Evolutionary conservation across 495 filamentous ascomycete species (phyloP), one percentile per base, ranked within the genome.

Genomic region (Aspergillus cristatus): DNA sequence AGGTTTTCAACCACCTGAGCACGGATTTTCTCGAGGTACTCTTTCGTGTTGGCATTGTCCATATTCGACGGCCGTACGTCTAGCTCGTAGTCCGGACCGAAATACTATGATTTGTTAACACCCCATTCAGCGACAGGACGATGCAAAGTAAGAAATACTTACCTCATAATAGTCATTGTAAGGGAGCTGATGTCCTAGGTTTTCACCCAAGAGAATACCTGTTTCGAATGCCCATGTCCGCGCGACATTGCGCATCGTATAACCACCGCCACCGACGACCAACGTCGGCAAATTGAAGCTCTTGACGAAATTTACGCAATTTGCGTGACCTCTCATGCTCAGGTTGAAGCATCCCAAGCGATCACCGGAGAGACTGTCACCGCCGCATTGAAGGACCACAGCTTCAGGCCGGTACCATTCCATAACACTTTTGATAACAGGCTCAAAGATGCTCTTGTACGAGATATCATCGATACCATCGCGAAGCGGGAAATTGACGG

Each of bases 101-200:
- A 99, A 52, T 99, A 97, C 85, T 95, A 35, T 14, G 31, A 13
- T n/a, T 26, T 39, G 42, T 43, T 26, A 58, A 45, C 32, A 50
- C 25, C 2, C 32, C 10, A 24, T 6, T 13, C 17, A 30, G 7
- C 3, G 32, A 1, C 1, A 43, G n/a, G n/a, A n/a, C n/a, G n/a
- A n/a, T n/a, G n/a, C n/a, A n/a, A n/a, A 10, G 18, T 15, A 6
- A 1, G 16, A 12, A 6, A 32, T 17, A 55, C 71, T 60, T 72
- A 91, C 88, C 63, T 96, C 89, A 57, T 99, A 99, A 56, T 97
- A 99, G 51, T 99, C 91, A 39, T 95, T 97, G 56, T 84, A 99
- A 1, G 91, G 91, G n/a, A 99, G 68, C 1, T 85, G 78, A 1
- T 82, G 71, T 11, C 73, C 72, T 65, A 99, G 81, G 34, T 79